Evolutionary conservation across 2,329 filamentous ascomycete genomes (phyloP), one percentile per base, ranked within the genome.

Genomic region (Colletotrichum tofieldiae): DNA sequence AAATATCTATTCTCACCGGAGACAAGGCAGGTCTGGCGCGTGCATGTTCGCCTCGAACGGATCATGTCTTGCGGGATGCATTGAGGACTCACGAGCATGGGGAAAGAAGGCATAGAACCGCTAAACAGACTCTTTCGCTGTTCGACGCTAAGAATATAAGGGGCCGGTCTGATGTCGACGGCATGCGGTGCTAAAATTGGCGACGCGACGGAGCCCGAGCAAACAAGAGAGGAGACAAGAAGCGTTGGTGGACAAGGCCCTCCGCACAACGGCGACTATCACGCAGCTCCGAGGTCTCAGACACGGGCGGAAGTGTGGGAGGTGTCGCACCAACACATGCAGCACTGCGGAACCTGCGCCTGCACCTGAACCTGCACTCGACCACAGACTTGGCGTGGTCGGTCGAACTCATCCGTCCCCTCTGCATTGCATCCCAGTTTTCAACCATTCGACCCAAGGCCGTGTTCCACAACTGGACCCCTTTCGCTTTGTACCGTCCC

Each of bases 281-380:
- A 70, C 54, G 54, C 70, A 72, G 35, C 60, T 70, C 70, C 66
- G 60, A 65, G 47, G 70, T 72, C 70, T 72, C 70, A 72, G 58
- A 72, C 68, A 67, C 58, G 14, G n/a, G 59, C 65, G 60, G 69
- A 45, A 64, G 56, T 63, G 52, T 63, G 69, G 56, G 37, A 64
- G 52, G 45, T 61, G 70, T 72, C 65, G 59, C 70, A 70, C 66
- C 47, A 45, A 55, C 61, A 49, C 35, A 54, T 52, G 45, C 61
- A 32, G 56, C 35, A 55, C 55, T 20, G n/a, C 45, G 52, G 55
- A 58, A 16, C 37, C 39, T 47, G 66, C 39, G 29, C 23, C 37
- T 37, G 35, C 35, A 37, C 35, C 35, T 49, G 45, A 43, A 59
- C 29, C 54, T 32, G n/a, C 61, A 35, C n/a, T 52, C 56, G 61